Evolutionary conservation across 331 rosid genomes (phyloP).

Genomic region (Saraca asoca): DNA sequence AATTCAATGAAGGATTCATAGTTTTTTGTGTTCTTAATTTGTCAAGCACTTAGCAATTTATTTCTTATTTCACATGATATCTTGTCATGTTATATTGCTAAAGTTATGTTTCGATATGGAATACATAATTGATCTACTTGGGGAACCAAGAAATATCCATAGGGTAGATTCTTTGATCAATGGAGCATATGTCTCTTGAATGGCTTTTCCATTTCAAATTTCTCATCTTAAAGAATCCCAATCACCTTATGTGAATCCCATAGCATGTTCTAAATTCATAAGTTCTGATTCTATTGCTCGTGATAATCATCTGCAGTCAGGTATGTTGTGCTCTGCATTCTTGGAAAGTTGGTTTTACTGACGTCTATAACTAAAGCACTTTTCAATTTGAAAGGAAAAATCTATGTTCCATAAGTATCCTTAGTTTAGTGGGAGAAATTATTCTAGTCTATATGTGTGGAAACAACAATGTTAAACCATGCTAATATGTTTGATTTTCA

Average conservation of each 20-base stretch:
- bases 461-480: no score
- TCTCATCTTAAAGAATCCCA: slow-evolving; percentile 75
- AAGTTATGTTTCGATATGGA: slow-evolving; percentile 63
- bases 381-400: no score
- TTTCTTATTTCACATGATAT: background rate
- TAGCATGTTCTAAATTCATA: slow-evolving; percentile 41
- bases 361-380: slow-evolving; percentile 18
- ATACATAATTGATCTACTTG: slow-evolving; percentile 92
- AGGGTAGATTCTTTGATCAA: slow-evolving; percentile 91
- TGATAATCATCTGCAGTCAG: slow-evolving; percentile 49
- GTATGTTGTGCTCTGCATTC: slow-evolving; percentile 45
- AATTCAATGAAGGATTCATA: slow-evolving; percentile 16
- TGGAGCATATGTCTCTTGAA: slow-evolving; percentile 75
- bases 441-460: no score
- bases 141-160: slow-evolving; percentile 90
- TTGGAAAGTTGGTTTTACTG: slow-evolving; percentile 25
- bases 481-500: no score
- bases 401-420: no score
- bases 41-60: slow-evolving; percentile 18
- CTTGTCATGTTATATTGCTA: slow-evolving; percentile 16
- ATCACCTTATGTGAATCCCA: slow-evolving; percentile 52
- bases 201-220: slow-evolving; percentile 79
- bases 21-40: slow-evolving; percentile 14
- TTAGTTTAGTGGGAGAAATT: no score
- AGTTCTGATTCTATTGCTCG: slow-evolving; percentile 49